Percentiles rank a stretch among this genome's conserved stretches.
These are phyloP conservation scores for Halteria grandinella DNA, from an alignment of 73 alveolate species.

Conservation along the genomic window DNA sequence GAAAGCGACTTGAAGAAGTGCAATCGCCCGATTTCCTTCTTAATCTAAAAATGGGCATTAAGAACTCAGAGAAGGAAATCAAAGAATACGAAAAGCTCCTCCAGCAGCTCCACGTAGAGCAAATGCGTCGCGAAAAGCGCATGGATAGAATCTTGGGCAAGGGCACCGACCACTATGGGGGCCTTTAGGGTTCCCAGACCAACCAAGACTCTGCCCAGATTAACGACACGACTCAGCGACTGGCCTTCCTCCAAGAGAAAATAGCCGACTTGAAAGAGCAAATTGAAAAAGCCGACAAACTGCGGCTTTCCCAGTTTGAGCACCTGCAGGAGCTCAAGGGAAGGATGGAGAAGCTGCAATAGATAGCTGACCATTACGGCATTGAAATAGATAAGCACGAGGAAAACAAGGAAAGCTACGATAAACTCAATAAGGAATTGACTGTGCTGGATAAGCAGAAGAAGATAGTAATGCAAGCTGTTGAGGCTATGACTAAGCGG, in stretches of 20 bases:
- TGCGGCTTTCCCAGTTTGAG: constrained; percentile 22
- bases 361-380: constrained; percentile 59
- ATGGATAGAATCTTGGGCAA: constrained; percentile 43
- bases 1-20: constrained; percentile 49
- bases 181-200: too few relatives aligned
- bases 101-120: constrained; percentile 31
- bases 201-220: too few relatives aligned
- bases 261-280: constrained; percentile 36
- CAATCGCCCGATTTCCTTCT: constrained; percentile 46
- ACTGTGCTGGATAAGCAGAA: constrained; percentile 40
- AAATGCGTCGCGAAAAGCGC: constrained; percentile 42
- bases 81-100: constrained; percentile 27
- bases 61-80: constrained; percentile 29
- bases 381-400: constrained; percentile 32
- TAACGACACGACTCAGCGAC: neutral
- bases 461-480: constrained; percentile 27
- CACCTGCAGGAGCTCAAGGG: constrained; percentile 39
- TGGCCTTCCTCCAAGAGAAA: constrained; percentile 3
- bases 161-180: too few relatives aligned
- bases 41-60: constrained; percentile 42
- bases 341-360: constrained; percentile 17
- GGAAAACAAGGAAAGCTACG: constrained; percentile 15
- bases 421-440: constrained; percentile 24
- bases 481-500: constrained; percentile 39
- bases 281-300: constrained; percentile 33